Percentiles rank a stretch among this genome's conserved stretches.
phyloP scores from a whole-genome alignment of 2,329 filamentous ascomycete genomes.

The Madurella mycetomatis region DNA sequence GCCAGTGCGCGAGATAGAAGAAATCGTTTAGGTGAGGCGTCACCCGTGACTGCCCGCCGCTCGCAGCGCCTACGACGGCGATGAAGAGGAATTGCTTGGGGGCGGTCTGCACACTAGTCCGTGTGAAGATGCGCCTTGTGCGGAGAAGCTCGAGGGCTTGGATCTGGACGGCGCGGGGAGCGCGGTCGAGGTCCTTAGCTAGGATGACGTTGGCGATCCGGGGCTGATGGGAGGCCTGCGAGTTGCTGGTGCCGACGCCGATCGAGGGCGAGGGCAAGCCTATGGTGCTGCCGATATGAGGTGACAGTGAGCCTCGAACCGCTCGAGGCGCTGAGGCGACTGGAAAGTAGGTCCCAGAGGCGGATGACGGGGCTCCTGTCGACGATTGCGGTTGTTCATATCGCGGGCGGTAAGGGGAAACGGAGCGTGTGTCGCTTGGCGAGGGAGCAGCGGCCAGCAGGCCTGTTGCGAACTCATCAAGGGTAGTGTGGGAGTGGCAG shows the following conservation, averaged over 20 bases:
- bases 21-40: constrained; percentile 68
- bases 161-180: constrained; percentile 73
- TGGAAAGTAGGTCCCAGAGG: constrained; percentile 26
- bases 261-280: constrained; percentile 12
- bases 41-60: constrained; percentile 39
- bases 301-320: constrained; percentile 29
- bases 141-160: constrained; percentile 76
- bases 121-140: constrained; percentile 71
- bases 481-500: constrained; percentile 67
- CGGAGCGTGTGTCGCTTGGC: constrained; percentile 25
- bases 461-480: constrained; percentile 74
- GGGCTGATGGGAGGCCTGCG: constrained; percentile 20
- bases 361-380: constrained; percentile 10
- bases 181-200: constrained; percentile 71
- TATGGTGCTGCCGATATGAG: constrained; percentile 13
- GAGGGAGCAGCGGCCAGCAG: constrained; percentile 49
- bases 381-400: constrained; percentile 16
- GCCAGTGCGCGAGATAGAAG: constrained; percentile 84
- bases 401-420: constrained; percentile 24
- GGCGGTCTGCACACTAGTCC: constrained; percentile 66
- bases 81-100: constrained; percentile 78
- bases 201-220: constrained; percentile 78
- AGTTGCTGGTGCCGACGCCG: constrained; percentile 4
- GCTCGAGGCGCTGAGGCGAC: constrained; percentile 5
- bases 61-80: constrained; percentile 53